phyloP scores from a whole-genome alignment of 495 filamentous ascomycete species.

The Trichoderma asperelloides region DNA sequence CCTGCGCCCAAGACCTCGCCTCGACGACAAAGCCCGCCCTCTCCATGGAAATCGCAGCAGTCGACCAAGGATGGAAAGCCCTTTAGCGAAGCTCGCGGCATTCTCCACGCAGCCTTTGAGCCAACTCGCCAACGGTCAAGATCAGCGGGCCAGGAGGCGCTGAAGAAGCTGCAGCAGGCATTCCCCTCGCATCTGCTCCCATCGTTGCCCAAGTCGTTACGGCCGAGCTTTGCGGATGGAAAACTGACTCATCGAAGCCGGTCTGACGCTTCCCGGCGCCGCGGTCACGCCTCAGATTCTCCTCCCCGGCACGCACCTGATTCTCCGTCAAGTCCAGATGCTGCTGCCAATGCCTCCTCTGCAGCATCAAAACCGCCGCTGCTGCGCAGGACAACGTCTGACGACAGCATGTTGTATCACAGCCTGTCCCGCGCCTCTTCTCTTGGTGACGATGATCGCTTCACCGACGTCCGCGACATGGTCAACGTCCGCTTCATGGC shows the following conservation, averaged over 20 bases:
- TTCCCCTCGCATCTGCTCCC: constrained; percentile 29
- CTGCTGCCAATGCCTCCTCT: not conserved
- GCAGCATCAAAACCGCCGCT: constrained; percentile 12
- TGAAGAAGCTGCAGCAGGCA: constrained; percentile 18
- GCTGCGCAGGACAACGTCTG: constrained; percentile 59
- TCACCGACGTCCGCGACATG: constrained; percentile 66
- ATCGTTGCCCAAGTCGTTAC: constrained; percentile 28
- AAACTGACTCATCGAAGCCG: not conserved
- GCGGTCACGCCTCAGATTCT: not conserved
- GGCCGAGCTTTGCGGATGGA: constrained; percentile 13
- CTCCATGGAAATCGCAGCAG: not conserved
- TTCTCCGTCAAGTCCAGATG: not conserved
- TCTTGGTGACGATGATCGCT: constrained; percentile 77
- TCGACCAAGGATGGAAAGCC: not conserved
- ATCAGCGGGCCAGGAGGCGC: constrained; percentile 17
- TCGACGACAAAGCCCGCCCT: not conserved
- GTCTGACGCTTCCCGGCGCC: constrained; percentile 9
- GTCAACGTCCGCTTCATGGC: constrained; percentile 86
- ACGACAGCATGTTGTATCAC: constrained; percentile 62
- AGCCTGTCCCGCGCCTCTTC: constrained; percentile 69
- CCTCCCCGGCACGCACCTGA: not conserved
- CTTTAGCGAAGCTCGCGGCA: not conserved
- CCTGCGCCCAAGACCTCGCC: not conserved
- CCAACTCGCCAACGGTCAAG: constrained; percentile 14
- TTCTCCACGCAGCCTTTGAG: not conserved